phyloP scores from a whole-genome alignment of 2,329 filamentous ascomycete species.

The Penicillium sclerotiorum region DNA sequence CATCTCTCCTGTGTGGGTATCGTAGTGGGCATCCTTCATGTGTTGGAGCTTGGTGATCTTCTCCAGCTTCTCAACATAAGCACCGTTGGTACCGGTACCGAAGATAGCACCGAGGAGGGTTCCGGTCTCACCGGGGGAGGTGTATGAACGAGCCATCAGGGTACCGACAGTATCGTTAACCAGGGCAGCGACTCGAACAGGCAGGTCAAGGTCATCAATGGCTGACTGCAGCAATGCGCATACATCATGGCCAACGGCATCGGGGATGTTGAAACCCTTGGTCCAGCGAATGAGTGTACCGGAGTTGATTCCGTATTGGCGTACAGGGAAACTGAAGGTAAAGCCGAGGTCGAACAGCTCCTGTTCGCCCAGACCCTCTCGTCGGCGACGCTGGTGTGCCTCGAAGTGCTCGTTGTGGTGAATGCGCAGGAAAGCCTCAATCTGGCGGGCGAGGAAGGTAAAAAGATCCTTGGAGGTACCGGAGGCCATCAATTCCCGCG shows the following conservation, averaged over 20 bases:
- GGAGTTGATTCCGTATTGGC: slow-evolving; percentile 93
- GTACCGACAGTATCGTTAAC: slow-evolving; percentile 98
- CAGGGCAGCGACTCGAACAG: slow-evolving; percentile 90
- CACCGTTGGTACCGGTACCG: slow-evolving; percentile 94
- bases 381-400: slow-evolving; percentile 66
- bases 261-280: slow-evolving; percentile 96
- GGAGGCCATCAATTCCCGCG: slow-evolving; percentile 85
- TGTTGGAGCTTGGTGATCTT: slow-evolving; percentile 76
- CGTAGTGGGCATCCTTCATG: slow-evolving; percentile 63
- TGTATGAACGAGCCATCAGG: slow-evolving; percentile 96
- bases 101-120: slow-evolving; percentile 96
- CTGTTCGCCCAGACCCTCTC: slow-evolving; percentile 66
- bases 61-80: slow-evolving; percentile 88
- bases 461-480: slow-evolving; percentile 87
- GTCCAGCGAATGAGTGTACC: slow-evolving; percentile 95
- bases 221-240: slow-evolving; percentile 86
- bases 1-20: slow-evolving; percentile 86
- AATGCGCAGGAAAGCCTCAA: slow-evolving; percentile 80
- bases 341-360: slow-evolving; percentile 94
- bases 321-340: slow-evolving; percentile 96
- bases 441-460: slow-evolving; percentile 87
- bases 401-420: slow-evolving; percentile 89
- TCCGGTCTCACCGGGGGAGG: slow-evolving; percentile 80
- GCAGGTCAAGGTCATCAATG: slow-evolving; percentile 82
- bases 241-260: slow-evolving; percentile 91